Percentiles rank a stretch among this genome's conserved stretches.
Evolutionary conservation across 1,139 yeast species (phyloP).

Genomic region (Geotrichum reessii): DNA sequence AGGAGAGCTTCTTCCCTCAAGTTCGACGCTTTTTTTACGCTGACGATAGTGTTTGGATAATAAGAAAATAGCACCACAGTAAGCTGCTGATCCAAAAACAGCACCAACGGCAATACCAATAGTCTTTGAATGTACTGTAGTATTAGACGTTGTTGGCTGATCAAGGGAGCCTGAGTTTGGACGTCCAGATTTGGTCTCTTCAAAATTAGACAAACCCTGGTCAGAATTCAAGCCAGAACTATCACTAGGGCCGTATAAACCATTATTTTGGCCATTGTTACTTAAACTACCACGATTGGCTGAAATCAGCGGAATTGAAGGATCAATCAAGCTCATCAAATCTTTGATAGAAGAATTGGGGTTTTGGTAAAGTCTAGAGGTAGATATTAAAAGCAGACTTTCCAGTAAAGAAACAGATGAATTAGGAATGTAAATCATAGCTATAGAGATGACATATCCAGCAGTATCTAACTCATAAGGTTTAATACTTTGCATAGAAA

Average conservation of each 20-base stretch:
- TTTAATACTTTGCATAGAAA: slow-evolving; percentile 34
- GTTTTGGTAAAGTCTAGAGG: slow-evolving; percentile 35
- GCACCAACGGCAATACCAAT: slow-evolving; percentile 40
- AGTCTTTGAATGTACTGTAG: slow-evolving; percentile 30
- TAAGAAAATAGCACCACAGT: slow-evolving; percentile 37
- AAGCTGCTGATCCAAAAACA: slow-evolving; percentile 36
- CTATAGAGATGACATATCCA: slow-evolving; percentile 38
- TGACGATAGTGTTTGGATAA: slow-evolving; percentile 32
- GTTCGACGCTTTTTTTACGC: slow-evolving; percentile 22
- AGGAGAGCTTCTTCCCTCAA: slow-evolving; percentile 18
- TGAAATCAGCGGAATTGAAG: slow-evolving; percentile 35
- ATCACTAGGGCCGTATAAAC: slow-evolving; percentile 10
- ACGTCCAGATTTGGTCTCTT: slow-evolving; percentile 15
- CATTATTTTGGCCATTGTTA: slow-evolving; percentile 8
- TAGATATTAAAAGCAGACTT: slow-evolving; percentile 31
- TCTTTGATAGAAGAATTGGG: slow-evolving; percentile 33
- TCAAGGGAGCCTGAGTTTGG: slow-evolving; percentile 35
- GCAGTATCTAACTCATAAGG: slow-evolving; percentile 35
- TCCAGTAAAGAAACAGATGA: slow-evolving; percentile 29
- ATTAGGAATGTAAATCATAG: slow-evolving; percentile 37
- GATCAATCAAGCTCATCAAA: slow-evolving; percentile 39
- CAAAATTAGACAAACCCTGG: background rate
- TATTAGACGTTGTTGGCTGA: slow-evolving; percentile 27
- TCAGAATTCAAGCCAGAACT: slow-evolving; percentile 16
- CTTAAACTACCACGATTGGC: slow-evolving; percentile 11